Conservation (phyloP, 2,329 filamentous ascomycete genomes). For the Didymosphaeria variabile region DNA sequence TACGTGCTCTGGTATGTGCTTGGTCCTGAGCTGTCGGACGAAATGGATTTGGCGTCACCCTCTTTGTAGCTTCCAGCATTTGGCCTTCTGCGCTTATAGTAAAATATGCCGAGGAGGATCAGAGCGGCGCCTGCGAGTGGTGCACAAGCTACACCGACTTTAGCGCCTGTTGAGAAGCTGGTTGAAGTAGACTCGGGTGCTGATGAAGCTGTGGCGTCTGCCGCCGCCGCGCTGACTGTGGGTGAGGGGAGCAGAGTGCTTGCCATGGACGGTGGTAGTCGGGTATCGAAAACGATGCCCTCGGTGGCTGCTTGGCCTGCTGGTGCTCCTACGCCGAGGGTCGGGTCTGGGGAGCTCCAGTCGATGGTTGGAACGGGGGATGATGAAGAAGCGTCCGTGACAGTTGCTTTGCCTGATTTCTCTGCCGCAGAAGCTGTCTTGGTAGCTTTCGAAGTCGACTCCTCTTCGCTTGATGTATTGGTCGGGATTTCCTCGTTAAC, state of each 20-base stretch:
- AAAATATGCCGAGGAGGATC: slow-evolving; percentile 26
- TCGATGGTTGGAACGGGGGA: neutral
- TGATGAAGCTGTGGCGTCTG: neutral
- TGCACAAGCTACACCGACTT: slow-evolving; percentile 37
- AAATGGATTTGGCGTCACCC: slow-evolving; percentile 27
- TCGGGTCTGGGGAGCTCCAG: neutral
- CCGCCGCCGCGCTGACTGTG: neutral
- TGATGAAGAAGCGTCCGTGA: slow-evolving; percentile 1
- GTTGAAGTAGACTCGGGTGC: neutral
- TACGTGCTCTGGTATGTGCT: slow-evolving; percentile 15
- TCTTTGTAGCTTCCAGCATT: slow-evolving; percentile 14
- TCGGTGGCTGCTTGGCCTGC: neutral
- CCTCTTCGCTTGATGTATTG: neutral
- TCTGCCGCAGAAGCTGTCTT: slow-evolving; percentile 2
- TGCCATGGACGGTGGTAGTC: slow-evolving; percentile 3
- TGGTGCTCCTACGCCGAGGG: neutral
- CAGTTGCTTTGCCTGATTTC: neutral
- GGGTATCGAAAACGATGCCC: slow-evolving; percentile 7
- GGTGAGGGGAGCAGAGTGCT: neutral
- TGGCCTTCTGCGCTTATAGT: slow-evolving; percentile 28
- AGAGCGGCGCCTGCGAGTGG: slow-evolving; percentile 29
- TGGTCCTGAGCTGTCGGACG: slow-evolving; percentile 11
- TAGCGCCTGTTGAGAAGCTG: slow-evolving; percentile 22
- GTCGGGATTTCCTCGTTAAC: neutral
- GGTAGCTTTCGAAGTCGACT: slow-evolving; percentile 1